These are phyloP conservation scores for Nidularia pulvinata DNA, from an alignment of 768 basidiomycete species.

Conservation along the genomic window DNA sequence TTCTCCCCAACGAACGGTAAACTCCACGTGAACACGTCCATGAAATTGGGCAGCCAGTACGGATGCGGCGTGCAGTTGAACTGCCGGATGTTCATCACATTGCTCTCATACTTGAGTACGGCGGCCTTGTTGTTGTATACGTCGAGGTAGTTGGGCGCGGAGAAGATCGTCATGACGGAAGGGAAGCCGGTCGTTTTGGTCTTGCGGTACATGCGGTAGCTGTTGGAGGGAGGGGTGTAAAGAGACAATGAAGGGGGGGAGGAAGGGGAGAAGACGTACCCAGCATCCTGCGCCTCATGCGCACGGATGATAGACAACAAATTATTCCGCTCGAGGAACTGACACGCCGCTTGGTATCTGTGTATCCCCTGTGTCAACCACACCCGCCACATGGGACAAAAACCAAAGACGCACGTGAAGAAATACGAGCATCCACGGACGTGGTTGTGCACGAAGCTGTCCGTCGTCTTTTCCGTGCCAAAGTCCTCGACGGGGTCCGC, in stretches of 20 bases:
- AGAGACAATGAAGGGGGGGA: not conserved
- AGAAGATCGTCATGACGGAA: slow-evolving; percentile 99
- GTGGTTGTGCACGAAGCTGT: slow-evolving; percentile 94
- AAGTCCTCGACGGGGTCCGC: slow-evolving; percentile 98
- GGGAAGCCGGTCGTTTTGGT: slow-evolving; percentile 98
- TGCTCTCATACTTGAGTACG: slow-evolving; percentile 98
- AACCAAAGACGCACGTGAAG: slow-evolving; percentile 46
- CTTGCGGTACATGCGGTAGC: slow-evolving; percentile 99
- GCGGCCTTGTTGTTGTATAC: slow-evolving; percentile 99
- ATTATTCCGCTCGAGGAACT: slow-evolving; percentile 97
- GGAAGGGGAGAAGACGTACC: slow-evolving; percentile 45
- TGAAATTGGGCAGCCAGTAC: slow-evolving; percentile 99
- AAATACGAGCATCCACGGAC: slow-evolving; percentile 98
- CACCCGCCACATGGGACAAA: slow-evolving; percentile 1
- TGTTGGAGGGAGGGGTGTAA: slow-evolving; percentile 20
- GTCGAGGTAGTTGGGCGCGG: slow-evolving; percentile 97
- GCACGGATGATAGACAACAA: slow-evolving; percentile 96
- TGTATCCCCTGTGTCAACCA: not conserved
- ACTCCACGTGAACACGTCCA: slow-evolving; percentile 99
- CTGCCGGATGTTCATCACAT: slow-evolving; percentile 98
- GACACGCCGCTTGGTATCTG: slow-evolving; percentile 95
- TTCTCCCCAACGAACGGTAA: slow-evolving; percentile 98
- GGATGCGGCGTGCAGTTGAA: slow-evolving; percentile 97
- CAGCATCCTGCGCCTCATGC: slow-evolving; percentile 98
- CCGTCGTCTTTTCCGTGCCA: slow-evolving; percentile 89